Percentiles rank a stretch among this genome's conserved stretches.
phyloP scores from a whole-genome alignment of 2,329 filamentous ascomycete genomes.

The Davidsoniella eucalypti region DNA sequence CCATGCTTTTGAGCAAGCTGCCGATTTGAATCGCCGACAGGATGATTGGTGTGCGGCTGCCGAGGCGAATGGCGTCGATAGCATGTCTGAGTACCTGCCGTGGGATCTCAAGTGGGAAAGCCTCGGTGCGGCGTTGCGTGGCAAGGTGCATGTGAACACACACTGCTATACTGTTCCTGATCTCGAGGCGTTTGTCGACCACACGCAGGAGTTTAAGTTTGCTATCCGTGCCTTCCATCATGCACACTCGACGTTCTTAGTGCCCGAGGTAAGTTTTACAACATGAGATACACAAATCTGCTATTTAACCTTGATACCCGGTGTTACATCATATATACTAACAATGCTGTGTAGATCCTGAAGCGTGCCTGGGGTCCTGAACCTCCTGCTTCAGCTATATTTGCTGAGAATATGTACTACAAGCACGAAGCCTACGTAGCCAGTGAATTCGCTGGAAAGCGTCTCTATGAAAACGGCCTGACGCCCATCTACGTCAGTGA shows the following conservation, averaged over 20 bases:
- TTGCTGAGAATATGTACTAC: constrained; percentile 59
- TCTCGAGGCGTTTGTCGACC: constrained; percentile 51
- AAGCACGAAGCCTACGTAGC: constrained; percentile 50
- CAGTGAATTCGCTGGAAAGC: constrained; percentile 49
- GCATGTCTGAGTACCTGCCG: constrained; percentile 41
- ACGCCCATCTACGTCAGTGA: constrained; percentile 54
- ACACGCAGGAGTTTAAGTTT: constrained; percentile 58
- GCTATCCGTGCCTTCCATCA: constrained; percentile 52
- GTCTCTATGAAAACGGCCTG: constrained; percentile 46
- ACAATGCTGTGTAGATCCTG: constrained; percentile 25
- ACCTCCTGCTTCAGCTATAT: constrained; percentile 42
- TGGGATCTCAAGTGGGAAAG: constrained; percentile 48
- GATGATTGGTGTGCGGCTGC: constrained; percentile 52
- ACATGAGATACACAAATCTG: not conserved
- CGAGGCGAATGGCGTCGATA: constrained; percentile 30
- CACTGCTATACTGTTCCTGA: constrained; percentile 58
- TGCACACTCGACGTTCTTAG: constrained; percentile 48
- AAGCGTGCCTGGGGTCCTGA: constrained; percentile 38
- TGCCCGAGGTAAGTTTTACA: constrained; percentile 38
- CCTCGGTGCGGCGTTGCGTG: constrained; percentile 43
- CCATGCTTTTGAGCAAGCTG: constrained; percentile 48
- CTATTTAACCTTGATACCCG: constrained; percentile 5
- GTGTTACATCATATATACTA: not conserved
- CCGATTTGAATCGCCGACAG: constrained; percentile 38
- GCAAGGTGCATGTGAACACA: constrained; percentile 52